Conservation (phyloP, 805 yeast genomes). For the Pachysolen tannophilus region DNA sequence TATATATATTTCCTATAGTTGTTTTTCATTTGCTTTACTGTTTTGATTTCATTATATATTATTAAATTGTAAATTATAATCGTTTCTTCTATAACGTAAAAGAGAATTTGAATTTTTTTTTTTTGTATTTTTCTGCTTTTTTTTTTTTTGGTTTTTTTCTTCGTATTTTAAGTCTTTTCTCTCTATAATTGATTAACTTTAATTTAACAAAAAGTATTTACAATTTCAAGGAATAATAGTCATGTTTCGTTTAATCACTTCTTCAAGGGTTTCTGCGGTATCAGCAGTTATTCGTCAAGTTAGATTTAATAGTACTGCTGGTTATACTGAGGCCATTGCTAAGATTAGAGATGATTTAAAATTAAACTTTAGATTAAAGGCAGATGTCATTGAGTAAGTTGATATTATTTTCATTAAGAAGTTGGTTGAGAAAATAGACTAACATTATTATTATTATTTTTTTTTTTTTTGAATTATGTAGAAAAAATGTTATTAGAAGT, state of each 20-base stretch:
- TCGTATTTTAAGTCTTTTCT: no score
- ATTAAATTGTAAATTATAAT: no score
- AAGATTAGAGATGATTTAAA: slow-evolving; percentile 25
- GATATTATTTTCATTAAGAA: background rate
- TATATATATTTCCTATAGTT: no score
- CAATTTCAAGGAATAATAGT: no score
- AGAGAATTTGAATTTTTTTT: no score
- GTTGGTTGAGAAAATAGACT: background rate
- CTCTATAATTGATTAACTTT: no score
- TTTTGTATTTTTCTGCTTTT: no score
- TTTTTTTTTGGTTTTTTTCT: no score
- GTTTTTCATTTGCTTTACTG: no score
- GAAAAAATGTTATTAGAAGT: slow-evolving; percentile 30
- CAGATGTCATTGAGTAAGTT: slow-evolving; percentile 22
- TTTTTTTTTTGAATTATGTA: background rate
- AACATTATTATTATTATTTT: background rate
- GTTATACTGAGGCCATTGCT: slow-evolving; percentile 19
- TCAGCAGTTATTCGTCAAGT: slow-evolving; percentile 2
- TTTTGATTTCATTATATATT: no score
- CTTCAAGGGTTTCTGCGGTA: background rate
- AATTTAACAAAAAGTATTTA: no score
- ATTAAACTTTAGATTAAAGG: slow-evolving; percentile 23
- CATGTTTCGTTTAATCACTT: slow-evolving; percentile 2
- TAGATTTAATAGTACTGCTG: slow-evolving; percentile 21
- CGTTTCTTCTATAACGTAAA: no score